Conservation (phyloP, 2,329 filamentous ascomycete species). For the Claviceps citrina region DNA sequence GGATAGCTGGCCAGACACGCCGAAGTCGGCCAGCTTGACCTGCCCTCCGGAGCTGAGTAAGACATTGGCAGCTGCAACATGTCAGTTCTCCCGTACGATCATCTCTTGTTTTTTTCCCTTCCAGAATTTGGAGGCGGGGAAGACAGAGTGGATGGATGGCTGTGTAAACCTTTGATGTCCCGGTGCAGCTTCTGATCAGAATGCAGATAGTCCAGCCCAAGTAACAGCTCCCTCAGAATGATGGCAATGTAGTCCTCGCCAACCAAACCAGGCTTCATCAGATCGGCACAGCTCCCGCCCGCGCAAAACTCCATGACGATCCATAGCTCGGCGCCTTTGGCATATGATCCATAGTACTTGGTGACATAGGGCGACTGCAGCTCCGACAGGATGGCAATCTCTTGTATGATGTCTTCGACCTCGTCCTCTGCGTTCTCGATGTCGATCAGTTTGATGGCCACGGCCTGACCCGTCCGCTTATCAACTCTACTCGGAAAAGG, state of each 20-base stretch:
- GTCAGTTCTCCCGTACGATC: too few species aligned
- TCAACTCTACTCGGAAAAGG: slow-evolving; percentile 50
- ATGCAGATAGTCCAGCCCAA: slow-evolving; percentile 86
- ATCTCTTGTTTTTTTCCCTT: too few species aligned
- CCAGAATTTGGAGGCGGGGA: too few species aligned
- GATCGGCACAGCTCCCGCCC: slow-evolving; percentile 85
- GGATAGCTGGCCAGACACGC: slow-evolving; percentile 87
- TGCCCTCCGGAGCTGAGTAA: slow-evolving; percentile 79
- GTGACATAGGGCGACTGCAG: slow-evolving; percentile 93
- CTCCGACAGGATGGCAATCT: slow-evolving; percentile 93
- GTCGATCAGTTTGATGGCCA: slow-evolving; percentile 97
- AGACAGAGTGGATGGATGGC: background rate
- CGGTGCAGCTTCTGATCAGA: slow-evolving; percentile 90
- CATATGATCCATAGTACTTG: slow-evolving; percentile 92
- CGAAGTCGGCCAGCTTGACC: slow-evolving; percentile 94
- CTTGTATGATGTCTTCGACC: slow-evolving; percentile 97
- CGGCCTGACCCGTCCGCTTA: slow-evolving; percentile 79
- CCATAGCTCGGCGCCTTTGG: slow-evolving; percentile 93
- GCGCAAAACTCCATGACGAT: slow-evolving; percentile 99
- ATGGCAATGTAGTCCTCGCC: slow-evolving; percentile 95
- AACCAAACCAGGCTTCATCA: slow-evolving; percentile 87
- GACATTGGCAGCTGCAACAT: slow-evolving; percentile 65
- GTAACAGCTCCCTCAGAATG: slow-evolving; percentile 74
- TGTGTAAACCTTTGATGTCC: slow-evolving; percentile 70
- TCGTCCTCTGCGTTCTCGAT: slow-evolving; percentile 98